Evolutionary conservation across 257 asterid species (phyloP), one percentile per base, ranked within the genome.

Genomic region (Verbascum thapsus): DNA sequence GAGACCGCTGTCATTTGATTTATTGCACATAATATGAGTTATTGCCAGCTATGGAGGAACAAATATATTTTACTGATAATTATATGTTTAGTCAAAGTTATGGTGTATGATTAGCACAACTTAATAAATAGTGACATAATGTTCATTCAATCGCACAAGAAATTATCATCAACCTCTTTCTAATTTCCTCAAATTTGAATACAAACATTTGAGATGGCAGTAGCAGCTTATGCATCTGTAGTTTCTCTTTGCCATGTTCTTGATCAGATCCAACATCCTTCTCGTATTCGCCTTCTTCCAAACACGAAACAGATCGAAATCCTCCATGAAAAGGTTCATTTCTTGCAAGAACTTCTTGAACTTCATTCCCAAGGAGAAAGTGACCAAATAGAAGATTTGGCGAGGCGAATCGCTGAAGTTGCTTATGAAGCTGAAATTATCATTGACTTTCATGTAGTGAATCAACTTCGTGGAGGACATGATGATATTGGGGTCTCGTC

Each of bases 211-310:
- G 30, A 19, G 50, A 22, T 11, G 22, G 63, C 56, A 22, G 62
- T 37, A 12, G 48, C 76, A 15, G 65, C 72, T 7, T 71, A 71
- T 43, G 68, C 71, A 41, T 55, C 74, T 66, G 44, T 67, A 12
- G 67, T 64, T 57, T 76, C 81, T 23, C 74, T 76, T 67, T 22
- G 54, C 55, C 53, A 58, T 0, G 32, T 56, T 2, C 64, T 76
- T 0, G 61, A 71, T 41, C 32, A 62, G 11, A 35, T 71, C 30
- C 65, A 53, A n/a, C 71, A 54, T 10, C 18, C 72, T 11, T 17
- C 58, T 15, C 9, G 19, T 3, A 10, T 10, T 15, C 53, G 40
- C 3, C 38, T 39, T 39, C 48, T 18, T 61, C 13, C 23, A 7
- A 17, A 6, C 1, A 37, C 20, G 49, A 18, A 62, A 43, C 53